Evolutionary conservation across 495 filamentous ascomycete species (phyloP), one percentile per base, ranked within the genome.

Genomic region (Rhizodiscina lignyota): DNA sequence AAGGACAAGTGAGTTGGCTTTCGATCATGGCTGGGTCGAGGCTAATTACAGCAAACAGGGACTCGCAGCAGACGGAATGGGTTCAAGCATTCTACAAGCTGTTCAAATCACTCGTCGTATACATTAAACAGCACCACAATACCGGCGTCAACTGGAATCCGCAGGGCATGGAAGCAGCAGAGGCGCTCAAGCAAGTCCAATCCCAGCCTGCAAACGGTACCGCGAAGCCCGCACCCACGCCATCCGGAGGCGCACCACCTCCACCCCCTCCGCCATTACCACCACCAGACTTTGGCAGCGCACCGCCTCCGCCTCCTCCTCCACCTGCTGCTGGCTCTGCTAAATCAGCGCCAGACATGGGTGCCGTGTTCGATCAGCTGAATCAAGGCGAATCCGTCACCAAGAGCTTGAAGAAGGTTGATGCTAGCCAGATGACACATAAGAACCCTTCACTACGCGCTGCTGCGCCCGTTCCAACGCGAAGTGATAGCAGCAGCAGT

Each of bases 351-450:
- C 44, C 55, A 1, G 56, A 85, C 29, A 75, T 92, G 59, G 66
- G 69, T 27, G 79, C 84, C 29, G 83, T 99, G 0, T 94, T 99
- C 53, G 74, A 71, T 36, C 74, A 94, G 41, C 66, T 99, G 41
- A 96, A 93, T 55, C 75, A 80, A 46, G 89, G 89, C 35, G 75
- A 81, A 41, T 59, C 65, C 17, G 80, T 99, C 41, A 99, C 89
- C 11, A 72, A 77, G 36, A 74, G 82, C 24, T 68, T 99, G 12
- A 73, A 78, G 36, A 99, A 93, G 62, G 89, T 99, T 19, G 84
- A 93, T 58, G 82, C 75, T 48, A 83, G 77, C 16, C 59, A 94
- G 50, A 93, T 94, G 85, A 96, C 89, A 31, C 89, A 99, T 63
- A 96, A 94, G 63, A 99, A 99, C 59, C 89, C 91, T n/a, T 70